These are phyloP conservation scores for Colletotrichum sp. DNA, from an alignment of 2,329 filamentous ascomycete species.

Conservation along the genomic window DNA sequence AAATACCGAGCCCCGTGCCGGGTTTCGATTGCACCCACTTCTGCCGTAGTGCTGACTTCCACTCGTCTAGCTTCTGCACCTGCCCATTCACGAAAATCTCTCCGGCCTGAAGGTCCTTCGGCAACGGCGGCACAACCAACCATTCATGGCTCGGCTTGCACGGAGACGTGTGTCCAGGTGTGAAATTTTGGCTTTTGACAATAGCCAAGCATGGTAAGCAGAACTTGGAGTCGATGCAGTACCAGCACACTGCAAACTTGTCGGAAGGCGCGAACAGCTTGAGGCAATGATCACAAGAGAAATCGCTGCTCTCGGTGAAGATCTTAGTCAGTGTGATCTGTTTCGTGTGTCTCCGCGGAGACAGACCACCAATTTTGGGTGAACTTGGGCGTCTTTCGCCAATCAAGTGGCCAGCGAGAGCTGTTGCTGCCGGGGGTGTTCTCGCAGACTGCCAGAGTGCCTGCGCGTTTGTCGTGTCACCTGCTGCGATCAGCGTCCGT, in stretches of 20 bases:
- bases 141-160: constrained; percentile 38
- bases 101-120: constrained; percentile 37
- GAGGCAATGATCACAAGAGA: constrained; percentile 41
- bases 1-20: background rate
- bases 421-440: constrained; percentile 30
- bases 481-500: constrained; percentile 40
- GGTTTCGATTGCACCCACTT: constrained; percentile 16
- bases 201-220: constrained; percentile 37
- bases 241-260: constrained; percentile 39
- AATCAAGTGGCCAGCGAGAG: constrained; percentile 29
- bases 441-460: constrained; percentile 45
- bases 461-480: constrained; percentile 38
- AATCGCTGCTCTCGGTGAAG: constrained; percentile 1
- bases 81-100: constrained; percentile 41
- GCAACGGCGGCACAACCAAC: constrained; percentile 41
- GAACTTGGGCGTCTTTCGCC: constrained; percentile 12
- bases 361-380: constrained; percentile 6
- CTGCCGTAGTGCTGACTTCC: constrained; percentile 37
- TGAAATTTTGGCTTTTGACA: constrained; percentile 30
- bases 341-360: constrained; percentile 10
- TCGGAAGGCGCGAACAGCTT: constrained; percentile 34
- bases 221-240: constrained; percentile 41
- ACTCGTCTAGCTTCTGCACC: constrained; percentile 37
- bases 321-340: constrained; percentile 28
- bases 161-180: constrained; percentile 29